Evolutionary conservation across 2,329 filamentous ascomycete genomes (phyloP), one percentile per base, ranked within the genome.

Genomic region (Phyllosticta citrichinensis): DNA sequence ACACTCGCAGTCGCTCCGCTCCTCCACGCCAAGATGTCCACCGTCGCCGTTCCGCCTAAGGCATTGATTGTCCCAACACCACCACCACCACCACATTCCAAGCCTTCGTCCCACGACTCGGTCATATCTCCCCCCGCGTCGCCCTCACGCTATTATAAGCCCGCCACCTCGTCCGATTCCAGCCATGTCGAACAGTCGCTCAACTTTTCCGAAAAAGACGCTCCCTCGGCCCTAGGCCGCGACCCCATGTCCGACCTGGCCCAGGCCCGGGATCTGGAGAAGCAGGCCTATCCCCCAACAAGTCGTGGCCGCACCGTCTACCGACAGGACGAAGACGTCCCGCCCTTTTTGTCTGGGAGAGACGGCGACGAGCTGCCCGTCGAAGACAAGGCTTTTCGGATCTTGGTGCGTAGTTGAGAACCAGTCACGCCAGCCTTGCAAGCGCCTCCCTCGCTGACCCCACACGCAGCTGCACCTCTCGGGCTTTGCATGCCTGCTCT

Each of bases 401-500:
- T 79, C 20, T 67, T 79, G 63, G 74, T 75, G 72, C 55, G 70
- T 64, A 40, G 24, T 22, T 25, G 47, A 56, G 27, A 11, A 19
- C 30, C 8, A 11, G 5, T 52, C 24, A 20, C 25, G 33, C 24
- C 25, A 51, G 35, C 22, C 17, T 20, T 17, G 24, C 22, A 54
- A 17, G 17, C 33, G 14, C 27, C 24, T 58, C 27, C 24, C 47
- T 22, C 55, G 51, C 60, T 52, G 35, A 57, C 60, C 64, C 67
- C 62, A 53, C 22, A 19, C 22, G 14, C n/a, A 81, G 80, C 75
- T 83, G 65, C 82, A 79, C 66, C 75, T 84, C 40, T 81, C 80
- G 20, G 70, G 75, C 24, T 78, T 82, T 17, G 80, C 81, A 64
- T 80, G 80, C 12, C 67, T 83, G 6, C 76, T 85, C 65, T 83